Evolutionary conservation across 2,329 filamentous ascomycete genomes (phyloP).

Genomic region (Sporothrix schenckii): DNA sequence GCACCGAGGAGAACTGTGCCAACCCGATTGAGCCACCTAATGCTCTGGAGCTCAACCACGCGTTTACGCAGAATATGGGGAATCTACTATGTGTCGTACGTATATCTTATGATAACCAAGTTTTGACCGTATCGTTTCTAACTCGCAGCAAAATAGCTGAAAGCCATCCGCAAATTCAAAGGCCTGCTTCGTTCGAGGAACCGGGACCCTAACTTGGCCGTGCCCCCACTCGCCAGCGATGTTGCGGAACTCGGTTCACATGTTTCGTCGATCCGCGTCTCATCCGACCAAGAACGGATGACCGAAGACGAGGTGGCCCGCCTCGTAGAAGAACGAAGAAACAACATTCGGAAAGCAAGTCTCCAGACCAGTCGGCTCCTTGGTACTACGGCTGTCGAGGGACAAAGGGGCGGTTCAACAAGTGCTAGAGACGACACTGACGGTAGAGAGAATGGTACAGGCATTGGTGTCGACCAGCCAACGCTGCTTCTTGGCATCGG

Average conservation of each 20-base stretch:
- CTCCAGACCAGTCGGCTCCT: constrained; percentile 36
- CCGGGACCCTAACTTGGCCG: background rate
- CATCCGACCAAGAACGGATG: background rate
- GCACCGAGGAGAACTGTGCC: constrained; percentile 82
- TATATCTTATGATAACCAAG: constrained; percentile 19
- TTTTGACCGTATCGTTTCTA: background rate
- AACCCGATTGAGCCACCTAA: constrained; percentile 81
- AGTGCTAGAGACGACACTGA: constrained; percentile 22
- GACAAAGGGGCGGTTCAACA: background rate
- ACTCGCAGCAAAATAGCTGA: constrained; percentile 61
- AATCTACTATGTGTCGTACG: constrained; percentile 80
- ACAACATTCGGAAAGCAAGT: constrained; percentile 45
- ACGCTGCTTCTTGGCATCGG: constrained; percentile 77
- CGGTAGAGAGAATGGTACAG: constrained; percentile 62
- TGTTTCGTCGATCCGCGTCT: constrained; percentile 23
- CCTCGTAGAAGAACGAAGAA: constrained; percentile 53
- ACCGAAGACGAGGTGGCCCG: constrained; percentile 52
- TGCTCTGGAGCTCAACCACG: constrained; percentile 84
- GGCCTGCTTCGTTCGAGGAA: constrained; percentile 58
- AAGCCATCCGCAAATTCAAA: constrained; percentile 89
- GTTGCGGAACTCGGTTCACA: background rate
- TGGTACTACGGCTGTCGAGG: background rate
- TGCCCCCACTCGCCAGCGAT: background rate
- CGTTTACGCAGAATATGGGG: constrained; percentile 87
- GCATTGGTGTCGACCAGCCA: constrained; percentile 63